A percentile compares a stretch with the other conserved stretches of the same genome.
Conservation (phyloP, 805 yeast species). For the Candida insectalens region DNA sequence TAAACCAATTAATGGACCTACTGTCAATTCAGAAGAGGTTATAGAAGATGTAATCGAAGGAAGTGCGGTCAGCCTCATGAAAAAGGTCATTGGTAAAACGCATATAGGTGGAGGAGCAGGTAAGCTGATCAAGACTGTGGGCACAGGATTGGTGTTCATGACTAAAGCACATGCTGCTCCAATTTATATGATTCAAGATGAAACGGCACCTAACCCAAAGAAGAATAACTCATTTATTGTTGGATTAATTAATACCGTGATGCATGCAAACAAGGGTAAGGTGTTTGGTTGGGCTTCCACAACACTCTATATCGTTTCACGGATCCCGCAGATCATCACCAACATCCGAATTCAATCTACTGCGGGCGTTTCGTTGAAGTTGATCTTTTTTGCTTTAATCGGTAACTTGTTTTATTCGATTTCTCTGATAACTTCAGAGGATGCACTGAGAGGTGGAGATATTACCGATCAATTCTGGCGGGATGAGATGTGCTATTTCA, state of each 20-base stretch:
- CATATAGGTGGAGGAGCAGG: neutral
- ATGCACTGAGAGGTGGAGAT: conserved; percentile 27
- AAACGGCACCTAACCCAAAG: conserved; percentile 1
- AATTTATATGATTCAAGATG: no score
- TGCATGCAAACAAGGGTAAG: conserved; percentile 15
- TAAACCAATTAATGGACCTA: neutral
- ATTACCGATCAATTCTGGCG: conserved; percentile 29
- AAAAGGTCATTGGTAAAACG: neutral
- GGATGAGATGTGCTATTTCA: conserved; percentile 29
- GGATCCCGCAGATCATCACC: conserved; percentile 42
- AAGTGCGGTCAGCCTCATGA: neutral
- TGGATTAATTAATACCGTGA: conserved; percentile 9
- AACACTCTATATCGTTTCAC: conserved; percentile 34
- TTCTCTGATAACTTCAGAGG: conserved; percentile 36
- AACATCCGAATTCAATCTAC: conserved; percentile 38
- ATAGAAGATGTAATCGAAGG: no score
- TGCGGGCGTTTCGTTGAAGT: conserved; percentile 38
- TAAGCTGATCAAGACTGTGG: conserved; percentile 17
- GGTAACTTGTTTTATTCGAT: conserved; percentile 43
- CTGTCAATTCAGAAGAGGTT: no score
- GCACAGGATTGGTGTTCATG: conserved; percentile 20
- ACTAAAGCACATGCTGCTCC: conserved; percentile 4
- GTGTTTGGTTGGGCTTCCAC: conserved; percentile 45
- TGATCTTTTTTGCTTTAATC: conserved; percentile 37
- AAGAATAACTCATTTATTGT: conserved; percentile 16